These are phyloP conservation scores for Bipolaris sorokiniana DNA, from an alignment of 2,329 filamentous ascomycete genomes.

Conservation along the genomic window DNA sequence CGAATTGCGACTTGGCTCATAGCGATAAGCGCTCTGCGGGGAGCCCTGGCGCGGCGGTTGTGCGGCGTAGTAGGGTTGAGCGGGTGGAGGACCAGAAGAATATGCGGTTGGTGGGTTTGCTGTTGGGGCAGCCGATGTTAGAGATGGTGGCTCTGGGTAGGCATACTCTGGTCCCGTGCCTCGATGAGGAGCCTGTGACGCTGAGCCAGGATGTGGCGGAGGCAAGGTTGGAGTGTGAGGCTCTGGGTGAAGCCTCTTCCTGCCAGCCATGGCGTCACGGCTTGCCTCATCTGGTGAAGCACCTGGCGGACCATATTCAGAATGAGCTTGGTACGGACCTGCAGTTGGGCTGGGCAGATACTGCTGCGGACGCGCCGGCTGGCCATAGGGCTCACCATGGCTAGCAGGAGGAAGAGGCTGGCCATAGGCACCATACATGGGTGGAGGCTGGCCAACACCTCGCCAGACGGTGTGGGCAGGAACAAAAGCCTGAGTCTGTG, in stretches of 20 bases:
- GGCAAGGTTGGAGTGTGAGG: slow-evolving; percentile 59
- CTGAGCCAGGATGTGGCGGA: slow-evolving; percentile 55
- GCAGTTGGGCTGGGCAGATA: slow-evolving; percentile 55
- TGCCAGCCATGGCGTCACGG: slow-evolving; percentile 49
- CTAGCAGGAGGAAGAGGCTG: slow-evolving; percentile 54
- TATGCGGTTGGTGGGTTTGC: slow-evolving; percentile 51
- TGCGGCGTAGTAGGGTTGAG: slow-evolving; percentile 51
- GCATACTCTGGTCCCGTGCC: slow-evolving; percentile 47
- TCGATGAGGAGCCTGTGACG: slow-evolving; percentile 50
- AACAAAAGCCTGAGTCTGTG: slow-evolving; percentile 75
- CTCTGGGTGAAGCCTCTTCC: slow-evolving; percentile 57
- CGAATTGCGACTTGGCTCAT: slow-evolving; percentile 51
- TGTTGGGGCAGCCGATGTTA: slow-evolving; percentile 55
- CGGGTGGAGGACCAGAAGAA: slow-evolving; percentile 45
- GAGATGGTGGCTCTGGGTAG: slow-evolving; percentile 53
- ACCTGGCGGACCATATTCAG: slow-evolving; percentile 41
- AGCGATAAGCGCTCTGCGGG: slow-evolving; percentile 52
- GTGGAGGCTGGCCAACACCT: slow-evolving; percentile 52
- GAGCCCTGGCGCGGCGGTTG: slow-evolving; percentile 50
- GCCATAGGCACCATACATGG: slow-evolving; percentile 60
- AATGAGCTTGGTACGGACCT: slow-evolving; percentile 51
- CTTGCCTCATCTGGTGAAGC: slow-evolving; percentile 47
- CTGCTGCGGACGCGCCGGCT: slow-evolving; percentile 51
- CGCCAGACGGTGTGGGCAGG: slow-evolving; percentile 71
- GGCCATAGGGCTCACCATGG: slow-evolving; percentile 45